Evolutionary conservation across 768 basidiomycete genomes (phyloP).

Genomic region (Boletus tomentosulus): DNA sequence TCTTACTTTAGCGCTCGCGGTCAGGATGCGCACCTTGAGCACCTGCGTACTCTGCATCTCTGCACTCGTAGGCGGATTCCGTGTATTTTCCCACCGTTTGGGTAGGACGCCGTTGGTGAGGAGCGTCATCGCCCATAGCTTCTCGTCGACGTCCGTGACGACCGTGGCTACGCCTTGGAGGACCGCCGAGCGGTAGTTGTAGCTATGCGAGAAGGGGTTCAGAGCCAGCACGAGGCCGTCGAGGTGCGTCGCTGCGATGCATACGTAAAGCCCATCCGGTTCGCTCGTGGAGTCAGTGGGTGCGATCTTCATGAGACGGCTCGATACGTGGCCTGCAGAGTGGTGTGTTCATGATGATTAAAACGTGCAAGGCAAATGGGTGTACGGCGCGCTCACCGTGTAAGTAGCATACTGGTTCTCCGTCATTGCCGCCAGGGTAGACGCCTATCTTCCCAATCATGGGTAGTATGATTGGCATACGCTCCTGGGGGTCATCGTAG

Average conservation of each 20-base stretch:
- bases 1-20: slow-evolving; percentile 22
- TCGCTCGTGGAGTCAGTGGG: not conserved
- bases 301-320: slow-evolving; percentile 26
- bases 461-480: slow-evolving; percentile 20
- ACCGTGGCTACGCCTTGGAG: slow-evolving; percentile 17
- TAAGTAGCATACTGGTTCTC: slow-evolving; percentile 16
- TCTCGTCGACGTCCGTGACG: slow-evolving; percentile 18
- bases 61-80: slow-evolving; percentile 18
- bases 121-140: slow-evolving; percentile 22
- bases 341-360: not conserved
- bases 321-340: slow-evolving; percentile 18
- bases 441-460: slow-evolving; percentile 24
- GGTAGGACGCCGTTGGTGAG: slow-evolving; percentile 23
- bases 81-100: slow-evolving; percentile 17
- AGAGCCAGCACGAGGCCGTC: slow-evolving; percentile 23
- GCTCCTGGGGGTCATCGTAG: slow-evolving; percentile 9
- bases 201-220: slow-evolving; percentile 23
- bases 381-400: slow-evolving; percentile 11
- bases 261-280: slow-evolving; percentile 12
- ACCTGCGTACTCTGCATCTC: slow-evolving; percentile 23
- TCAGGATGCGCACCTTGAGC: slow-evolving; percentile 20
- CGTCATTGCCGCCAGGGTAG: slow-evolving; percentile 10
- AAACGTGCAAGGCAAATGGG: not conserved
- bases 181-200: slow-evolving; percentile 25
- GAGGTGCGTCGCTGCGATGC: slow-evolving; percentile 23